Conservation (phyloP, 2,329 filamentous ascomycete species). For the Calonectria fujianensis region DNA sequence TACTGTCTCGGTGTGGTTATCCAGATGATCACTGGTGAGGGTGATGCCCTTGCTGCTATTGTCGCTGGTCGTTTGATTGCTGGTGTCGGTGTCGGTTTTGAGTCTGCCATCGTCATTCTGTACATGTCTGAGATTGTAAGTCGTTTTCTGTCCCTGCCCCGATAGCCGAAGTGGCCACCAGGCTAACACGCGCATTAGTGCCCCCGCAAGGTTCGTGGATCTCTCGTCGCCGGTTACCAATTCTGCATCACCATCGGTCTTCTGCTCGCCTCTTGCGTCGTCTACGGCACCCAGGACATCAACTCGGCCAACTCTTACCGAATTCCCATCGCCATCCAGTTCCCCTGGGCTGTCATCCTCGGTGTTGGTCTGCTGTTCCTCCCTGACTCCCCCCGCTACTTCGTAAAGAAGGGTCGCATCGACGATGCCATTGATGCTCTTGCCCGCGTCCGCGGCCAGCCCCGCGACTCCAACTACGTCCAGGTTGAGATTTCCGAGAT, state of each 20-base stretch:
- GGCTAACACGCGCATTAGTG: constrained; percentile 53
- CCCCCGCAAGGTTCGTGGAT: constrained; percentile 66
- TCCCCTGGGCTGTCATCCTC: constrained; percentile 87
- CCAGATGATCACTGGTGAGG: constrained; percentile 74
- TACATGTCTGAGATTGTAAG: constrained; percentile 90
- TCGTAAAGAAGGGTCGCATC: constrained; percentile 84
- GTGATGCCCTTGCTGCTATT: constrained; percentile 75
- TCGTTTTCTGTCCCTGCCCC: constrained; percentile 35
- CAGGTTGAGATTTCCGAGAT: constrained; percentile 89
- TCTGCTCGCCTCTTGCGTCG: constrained; percentile 44
- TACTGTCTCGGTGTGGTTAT: constrained; percentile 82
- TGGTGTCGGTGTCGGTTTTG: constrained; percentile 87
- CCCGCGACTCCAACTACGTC: constrained; percentile 82
- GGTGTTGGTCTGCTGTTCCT: constrained; percentile 82
- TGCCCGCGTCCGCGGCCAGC: constrained; percentile 83
- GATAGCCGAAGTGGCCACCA: not conserved
- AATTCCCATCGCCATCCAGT: constrained; percentile 86
- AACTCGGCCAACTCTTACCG: constrained; percentile 68
- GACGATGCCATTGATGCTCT: constrained; percentile 79
- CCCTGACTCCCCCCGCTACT: constrained; percentile 91
- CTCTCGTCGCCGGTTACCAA: constrained; percentile 48
- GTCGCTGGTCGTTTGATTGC: constrained; percentile 85
- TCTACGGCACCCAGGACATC: constrained; percentile 42
- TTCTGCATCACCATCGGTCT: constrained; percentile 50
- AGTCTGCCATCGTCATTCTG: constrained; percentile 86